Conservation (phyloP, 2,329 filamentous ascomycete genomes). For the Colletotrichum limetticola region DNA sequence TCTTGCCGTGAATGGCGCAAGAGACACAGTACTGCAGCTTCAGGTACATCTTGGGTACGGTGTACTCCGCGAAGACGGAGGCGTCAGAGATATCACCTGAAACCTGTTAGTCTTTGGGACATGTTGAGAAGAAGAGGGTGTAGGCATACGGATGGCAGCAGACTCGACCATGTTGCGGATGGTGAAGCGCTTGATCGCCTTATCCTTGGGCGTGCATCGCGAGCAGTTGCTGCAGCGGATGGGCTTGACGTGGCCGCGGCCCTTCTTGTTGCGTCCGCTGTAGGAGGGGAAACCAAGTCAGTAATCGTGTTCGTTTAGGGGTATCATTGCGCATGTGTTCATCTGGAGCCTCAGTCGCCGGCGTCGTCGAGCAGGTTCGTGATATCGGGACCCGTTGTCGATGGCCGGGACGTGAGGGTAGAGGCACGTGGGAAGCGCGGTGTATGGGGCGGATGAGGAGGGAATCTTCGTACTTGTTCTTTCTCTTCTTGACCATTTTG, state of each 20-base stretch:
- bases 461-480: constrained; percentile 67
- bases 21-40: constrained; percentile 99
- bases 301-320: neutral
- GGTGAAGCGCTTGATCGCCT: constrained; percentile 99
- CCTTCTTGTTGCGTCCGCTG: constrained; percentile 99
- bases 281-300: constrained; percentile 38
- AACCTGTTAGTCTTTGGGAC: constrained; percentile 19
- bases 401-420: neutral
- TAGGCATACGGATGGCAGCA: constrained; percentile 94
- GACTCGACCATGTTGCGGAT: constrained; percentile 99
- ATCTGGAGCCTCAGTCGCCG: neutral
- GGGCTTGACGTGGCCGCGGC: constrained; percentile 99
- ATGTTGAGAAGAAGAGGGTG: neutral
- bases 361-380: neutral
- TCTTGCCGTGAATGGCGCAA: constrained; percentile 99
- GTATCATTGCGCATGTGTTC: neutral
- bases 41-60: constrained; percentile 99
- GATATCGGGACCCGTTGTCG: neutral
- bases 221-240: constrained; percentile 83
- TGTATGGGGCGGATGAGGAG: neutral
- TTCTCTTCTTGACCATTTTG: constrained; percentile 80
- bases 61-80: constrained; percentile 99
- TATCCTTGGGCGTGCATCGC: constrained; percentile 97
- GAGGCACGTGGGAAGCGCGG: neutral
- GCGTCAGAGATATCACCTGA: constrained; percentile 99